These are phyloP conservation scores for Diophrys sp. DNA, from an alignment of 73 alveolate genomes.

Conservation along the genomic window DNA sequence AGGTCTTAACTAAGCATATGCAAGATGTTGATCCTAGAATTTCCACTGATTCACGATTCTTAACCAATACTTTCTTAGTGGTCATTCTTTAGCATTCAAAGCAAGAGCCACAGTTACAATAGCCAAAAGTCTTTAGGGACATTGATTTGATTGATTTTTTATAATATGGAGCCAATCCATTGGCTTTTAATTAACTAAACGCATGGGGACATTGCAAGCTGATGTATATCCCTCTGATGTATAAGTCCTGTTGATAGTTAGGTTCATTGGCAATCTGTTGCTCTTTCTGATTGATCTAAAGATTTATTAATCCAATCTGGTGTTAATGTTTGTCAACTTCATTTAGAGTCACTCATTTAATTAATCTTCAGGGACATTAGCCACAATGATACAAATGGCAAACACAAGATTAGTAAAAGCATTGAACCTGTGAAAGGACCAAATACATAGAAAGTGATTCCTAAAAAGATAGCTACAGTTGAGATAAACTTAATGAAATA, in stretches of 20 bases:
- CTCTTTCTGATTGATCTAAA: too few species aligned
- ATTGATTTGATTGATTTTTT: too few species aligned
- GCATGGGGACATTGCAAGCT: too few species aligned
- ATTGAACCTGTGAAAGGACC: conserved; percentile 63
- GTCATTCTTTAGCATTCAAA: conserved; percentile 64
- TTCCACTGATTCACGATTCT: conserved; percentile 82
- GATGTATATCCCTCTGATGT: too few species aligned
- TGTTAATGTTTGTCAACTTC: too few species aligned
- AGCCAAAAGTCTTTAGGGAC: conserved; percentile 41
- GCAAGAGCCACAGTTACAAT: conserved; percentile 71
- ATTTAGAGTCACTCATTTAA: too few species aligned
- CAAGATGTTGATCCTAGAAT: conserved; percentile 85
- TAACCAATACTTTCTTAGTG: conserved; percentile 69
- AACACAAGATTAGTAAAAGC: conserved; percentile 21
- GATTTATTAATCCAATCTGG: too few species aligned
- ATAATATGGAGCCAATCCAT: too few species aligned
- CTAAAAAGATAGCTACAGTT: conserved; percentile 50
- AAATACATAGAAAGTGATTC: conserved; percentile 59
- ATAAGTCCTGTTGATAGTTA: too few species aligned
- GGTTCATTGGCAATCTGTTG: too few species aligned
- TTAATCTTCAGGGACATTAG: conserved; percentile 95
- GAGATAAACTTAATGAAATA: conserved; percentile 63
- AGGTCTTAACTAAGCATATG: conserved; percentile 89
- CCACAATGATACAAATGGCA: conserved; percentile 25
- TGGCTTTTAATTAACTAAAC: too few species aligned